phyloP scores from a whole-genome alignment of 257 asterid genomes.

The Vinca minor region DNA sequence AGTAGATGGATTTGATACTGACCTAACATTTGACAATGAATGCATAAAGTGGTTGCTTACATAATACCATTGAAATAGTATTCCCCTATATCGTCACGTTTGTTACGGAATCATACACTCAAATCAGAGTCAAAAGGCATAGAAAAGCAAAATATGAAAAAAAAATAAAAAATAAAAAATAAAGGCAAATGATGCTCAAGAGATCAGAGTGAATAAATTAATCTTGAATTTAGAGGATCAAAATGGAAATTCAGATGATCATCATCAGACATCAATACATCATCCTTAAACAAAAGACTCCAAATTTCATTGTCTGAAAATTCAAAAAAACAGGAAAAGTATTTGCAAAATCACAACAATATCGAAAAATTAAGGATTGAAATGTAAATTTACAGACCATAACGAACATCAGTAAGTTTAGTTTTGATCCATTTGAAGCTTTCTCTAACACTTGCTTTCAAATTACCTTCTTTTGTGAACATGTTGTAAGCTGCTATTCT shows the following conservation, averaged over 20 bases:
- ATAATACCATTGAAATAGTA: too few species aligned
- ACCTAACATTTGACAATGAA: too few species aligned
- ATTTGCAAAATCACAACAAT: neutral
- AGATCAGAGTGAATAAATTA: neutral
- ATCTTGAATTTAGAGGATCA: neutral
- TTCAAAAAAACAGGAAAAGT: neutral
- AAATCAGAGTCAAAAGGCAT: too few species aligned
- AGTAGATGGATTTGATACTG: too few species aligned
- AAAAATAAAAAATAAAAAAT: too few species aligned
- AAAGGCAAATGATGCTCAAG: neutral
- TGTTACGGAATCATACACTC: too few species aligned
- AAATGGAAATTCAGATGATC: neutral
- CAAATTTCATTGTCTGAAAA: neutral
- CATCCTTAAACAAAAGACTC: neutral
- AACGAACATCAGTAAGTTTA: constrained; percentile 46
- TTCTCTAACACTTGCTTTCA: constrained; percentile 53
- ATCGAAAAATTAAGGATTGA: neutral
- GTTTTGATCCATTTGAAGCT: constrained; percentile 78
- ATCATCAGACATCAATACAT: neutral
- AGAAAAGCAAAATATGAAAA: too few species aligned
- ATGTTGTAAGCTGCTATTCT: constrained; percentile 62
- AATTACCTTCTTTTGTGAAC: constrained; percentile 57
- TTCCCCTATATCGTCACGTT: too few species aligned
- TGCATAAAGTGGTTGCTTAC: too few species aligned
- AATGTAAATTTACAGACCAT: constrained; percentile 18